These are phyloP conservation scores for Pseudogymnoascus verrucosus DNA, from an alignment of 2,329 filamentous ascomycete species.

Conservation along the genomic window DNA sequence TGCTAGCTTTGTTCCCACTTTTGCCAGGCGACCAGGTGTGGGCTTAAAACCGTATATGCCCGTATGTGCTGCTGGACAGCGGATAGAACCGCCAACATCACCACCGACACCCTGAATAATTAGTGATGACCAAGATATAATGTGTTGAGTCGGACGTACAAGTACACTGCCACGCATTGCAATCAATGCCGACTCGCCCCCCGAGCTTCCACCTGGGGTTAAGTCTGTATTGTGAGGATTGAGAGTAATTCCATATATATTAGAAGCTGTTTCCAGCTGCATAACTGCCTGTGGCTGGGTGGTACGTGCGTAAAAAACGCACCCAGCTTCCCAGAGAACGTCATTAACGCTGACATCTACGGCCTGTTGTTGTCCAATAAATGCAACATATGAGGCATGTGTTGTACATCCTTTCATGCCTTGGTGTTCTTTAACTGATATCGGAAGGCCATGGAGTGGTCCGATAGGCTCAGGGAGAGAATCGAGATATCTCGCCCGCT, in stretches of 20 bases:
- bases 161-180: slow-evolving; percentile 8
- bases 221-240: slow-evolving; percentile 12
- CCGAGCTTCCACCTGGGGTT: slow-evolving; percentile 8
- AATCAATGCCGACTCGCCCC: slow-evolving; percentile 10
- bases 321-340: slow-evolving; percentile 38
- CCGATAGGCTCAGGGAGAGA: slow-evolving; percentile 28
- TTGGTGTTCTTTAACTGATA: slow-evolving; percentile 45
- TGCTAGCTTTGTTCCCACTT: slow-evolving; percentile 17
- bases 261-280: slow-evolving; percentile 44
- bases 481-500: slow-evolving; percentile 29
- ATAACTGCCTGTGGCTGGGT: slow-evolving; percentile 47
- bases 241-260: slow-evolving; percentile 42
- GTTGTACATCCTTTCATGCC: slow-evolving; percentile 39
- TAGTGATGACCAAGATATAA: neutral
- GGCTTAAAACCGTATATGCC: slow-evolving; percentile 28
- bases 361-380: slow-evolving; percentile 31
- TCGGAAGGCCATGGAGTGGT: slow-evolving; percentile 39
- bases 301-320: slow-evolving; percentile 44
- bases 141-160: neutral
- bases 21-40: slow-evolving; percentile 21
- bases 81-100: slow-evolving; percentile 4
- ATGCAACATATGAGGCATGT: slow-evolving; percentile 42
- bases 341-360: neutral
- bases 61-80: slow-evolving; percentile 12
- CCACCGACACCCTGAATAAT: neutral